A percentile compares a stretch with the other conserved stretches of the same genome.
Conservation (phyloP, 2,329 filamentous ascomycete species). For the Talaromyces sp. region DNA sequence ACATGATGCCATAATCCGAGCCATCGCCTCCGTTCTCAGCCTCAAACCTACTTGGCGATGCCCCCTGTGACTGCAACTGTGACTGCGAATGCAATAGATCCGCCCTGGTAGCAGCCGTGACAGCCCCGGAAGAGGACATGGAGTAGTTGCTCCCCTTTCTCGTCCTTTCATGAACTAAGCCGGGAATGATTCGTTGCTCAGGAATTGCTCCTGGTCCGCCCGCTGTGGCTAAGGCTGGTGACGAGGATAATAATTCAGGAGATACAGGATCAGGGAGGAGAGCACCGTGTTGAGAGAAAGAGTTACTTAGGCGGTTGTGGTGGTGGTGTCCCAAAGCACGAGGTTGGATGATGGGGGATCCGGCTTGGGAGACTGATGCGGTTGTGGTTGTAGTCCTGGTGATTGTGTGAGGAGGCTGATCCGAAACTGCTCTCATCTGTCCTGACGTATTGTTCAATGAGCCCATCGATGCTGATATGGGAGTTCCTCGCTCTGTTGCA, state of each 20-base stretch:
- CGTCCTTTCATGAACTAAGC: slow-evolving; percentile 40
- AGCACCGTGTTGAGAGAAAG: neutral
- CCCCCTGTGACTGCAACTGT: neutral
- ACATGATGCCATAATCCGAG: slow-evolving; percentile 4
- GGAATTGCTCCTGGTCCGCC: slow-evolving; percentile 22
- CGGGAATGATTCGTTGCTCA: slow-evolving; percentile 44
- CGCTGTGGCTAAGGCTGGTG: slow-evolving; percentile 1
- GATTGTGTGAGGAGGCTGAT: neutral
- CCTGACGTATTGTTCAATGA: neutral
- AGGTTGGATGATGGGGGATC: slow-evolving; percentile 1
- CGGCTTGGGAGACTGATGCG: slow-evolving; percentile 4
- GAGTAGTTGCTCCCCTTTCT: slow-evolving; percentile 27
- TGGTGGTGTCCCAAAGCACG: neutral
- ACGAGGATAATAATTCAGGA: neutral
- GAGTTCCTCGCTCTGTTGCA: neutral
- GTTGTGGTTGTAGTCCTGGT: neutral
- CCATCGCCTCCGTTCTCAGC: slow-evolving; percentile 8
- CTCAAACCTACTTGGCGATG: neutral
- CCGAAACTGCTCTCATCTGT: neutral
- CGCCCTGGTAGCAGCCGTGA: slow-evolving; percentile 6
- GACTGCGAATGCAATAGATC: slow-evolving; percentile 7
- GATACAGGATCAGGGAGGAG: slow-evolving; percentile 1
- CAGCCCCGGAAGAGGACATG: slow-evolving; percentile 5
- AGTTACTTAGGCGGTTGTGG: slow-evolving; percentile 1
- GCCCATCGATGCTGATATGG: slow-evolving; percentile 1